Base-by-base conservation (phyloP, 257 asterid genomes). In the Mentha longifolia region DNA sequence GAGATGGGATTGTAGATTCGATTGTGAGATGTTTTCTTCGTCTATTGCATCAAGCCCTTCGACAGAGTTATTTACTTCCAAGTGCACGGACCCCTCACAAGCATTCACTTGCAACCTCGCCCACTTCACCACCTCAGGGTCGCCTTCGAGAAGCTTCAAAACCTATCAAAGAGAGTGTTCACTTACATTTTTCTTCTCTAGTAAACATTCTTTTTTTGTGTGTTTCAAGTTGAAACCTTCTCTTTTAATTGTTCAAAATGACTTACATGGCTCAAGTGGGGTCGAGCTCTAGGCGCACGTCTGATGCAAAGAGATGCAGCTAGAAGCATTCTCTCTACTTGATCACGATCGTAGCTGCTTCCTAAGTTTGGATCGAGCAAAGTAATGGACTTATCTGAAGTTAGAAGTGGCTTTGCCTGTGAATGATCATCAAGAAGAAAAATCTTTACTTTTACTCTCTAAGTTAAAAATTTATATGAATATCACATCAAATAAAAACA, bases 261-360 rank as follows among this genome's bases (percentile, higher is more conserved):
- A 86, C 95, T 85, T 83, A 95, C 99, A 25, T 79, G 81, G 80
- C 88, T 85, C 92, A 88, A 92, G 39, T 92, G 93, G 35, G 99
- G 99, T 37, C 99, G 87, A 77, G 97, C 96, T 76, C 90, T 84
- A 17, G 98, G 91, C 60, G 95, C 86, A 22, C 95, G 97, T 64
- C 97, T 82, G 61, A 88, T 85, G 49, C 99, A 92, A 72, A 95
- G 95, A 35, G 91, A 84, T 68, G 99, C 93, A 68, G 99, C 94
- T 43, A 95, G 82, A 58, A 83, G 85, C 96, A 90, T 86, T 76
- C 94, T 88, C 85, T 92, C 98, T 14, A 85, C 84, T 70, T 87
- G 90, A 52, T 85, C 92, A 2, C 73, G 72, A 76, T 89, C 85
- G 61, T 86, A 92, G 54, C 61, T 69, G 79, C 78, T 75, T 43